Evolutionary conservation across 148 eudicot genomes (phyloP), one percentile per base, ranked within the genome.

Genomic region (Arctostaphylos glauca): DNA sequence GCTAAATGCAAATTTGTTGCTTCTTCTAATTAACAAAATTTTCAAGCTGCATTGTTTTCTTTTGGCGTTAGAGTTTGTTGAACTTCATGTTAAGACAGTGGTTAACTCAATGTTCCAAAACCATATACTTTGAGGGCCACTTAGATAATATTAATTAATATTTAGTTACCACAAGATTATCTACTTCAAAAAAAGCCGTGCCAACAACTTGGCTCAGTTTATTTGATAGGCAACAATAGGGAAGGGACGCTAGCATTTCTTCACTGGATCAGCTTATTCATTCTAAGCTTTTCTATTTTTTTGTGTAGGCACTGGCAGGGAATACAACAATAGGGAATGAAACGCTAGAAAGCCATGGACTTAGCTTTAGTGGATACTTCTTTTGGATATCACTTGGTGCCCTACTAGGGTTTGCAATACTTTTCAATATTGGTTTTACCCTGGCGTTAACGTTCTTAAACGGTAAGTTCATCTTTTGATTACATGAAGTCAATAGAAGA

Each of bases 311-410:
- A 78, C 67, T 84, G 16, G 14, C 90, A 23, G 84, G 90, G 2
- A 93, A 94, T 80, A 88, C 86, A 67, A 90, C 96, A n/a, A 80
- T 93, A 18, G 98, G 94, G 50, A 83, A 62, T 60, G 84, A 88
- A 80, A 85, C 92, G 68, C 98, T 94, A 62, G 87, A 86, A 77
- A 78, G 84, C 47, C 95, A 88, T 68, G 95, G 98, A 23, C 83
- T 94, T 43, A 74, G 84, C 73, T 93, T 86, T 73, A 85, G 80
- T 66, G 92, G 67, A 64, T 56, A 86, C 86, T 78, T 84, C 80
- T 90, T 76, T 50, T 95, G 97, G 98, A 54, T 89, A 59, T 93
- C 95, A 16, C 50, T 92, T 83, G 93, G 83, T 19, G 94, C 92
- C 68, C 85, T 95, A 80, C 75, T 91, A 64, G 95, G 94, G 14